Conservation (phyloP, 2,329 filamentous ascomycete genomes). For the Pyrenophora tritici-repentis region DNA sequence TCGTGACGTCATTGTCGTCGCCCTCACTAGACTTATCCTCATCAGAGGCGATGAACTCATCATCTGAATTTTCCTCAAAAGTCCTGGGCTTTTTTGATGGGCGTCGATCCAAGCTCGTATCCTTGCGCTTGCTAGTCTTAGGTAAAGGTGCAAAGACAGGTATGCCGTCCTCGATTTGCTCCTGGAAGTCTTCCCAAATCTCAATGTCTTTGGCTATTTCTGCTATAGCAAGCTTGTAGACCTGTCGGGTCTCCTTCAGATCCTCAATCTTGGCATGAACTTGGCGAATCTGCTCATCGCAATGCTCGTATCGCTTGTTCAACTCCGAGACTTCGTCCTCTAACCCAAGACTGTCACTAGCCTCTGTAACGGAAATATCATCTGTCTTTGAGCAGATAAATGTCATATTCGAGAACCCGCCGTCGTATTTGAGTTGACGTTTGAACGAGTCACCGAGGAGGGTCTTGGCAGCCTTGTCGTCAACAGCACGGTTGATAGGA, state of each 20-base stretch:
- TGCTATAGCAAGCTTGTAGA: constrained; percentile 42
- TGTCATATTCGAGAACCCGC: constrained; percentile 58
- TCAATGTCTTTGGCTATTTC: constrained; percentile 52
- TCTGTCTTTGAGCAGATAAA: constrained; percentile 70
- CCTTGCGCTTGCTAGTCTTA: constrained; percentile 51
- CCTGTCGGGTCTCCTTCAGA: constrained; percentile 42
- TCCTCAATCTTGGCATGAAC: constrained; percentile 28
- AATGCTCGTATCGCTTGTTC: constrained; percentile 28
- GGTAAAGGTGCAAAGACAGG: constrained; percentile 48
- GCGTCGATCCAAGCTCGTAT: not conserved
- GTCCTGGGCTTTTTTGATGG: constrained; percentile 1
- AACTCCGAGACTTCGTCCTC: constrained; percentile 39
- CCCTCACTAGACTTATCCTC: constrained; percentile 28
- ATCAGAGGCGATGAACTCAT: constrained; percentile 18
- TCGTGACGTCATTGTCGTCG: constrained; percentile 21
- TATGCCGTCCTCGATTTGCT: constrained; percentile 49
- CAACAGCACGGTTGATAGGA: constrained; percentile 64
- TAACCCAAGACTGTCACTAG: constrained; percentile 46
- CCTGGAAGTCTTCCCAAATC: constrained; percentile 51
- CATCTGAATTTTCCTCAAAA: not conserved
- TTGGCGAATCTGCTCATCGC: constrained; percentile 22
- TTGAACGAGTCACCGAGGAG: constrained; percentile 63
- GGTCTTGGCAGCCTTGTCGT: constrained; percentile 63
- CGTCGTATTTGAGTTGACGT: constrained; percentile 64
- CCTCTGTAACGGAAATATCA: constrained; percentile 59